Percentiles rank a stretch among this genome's conserved stretches.
Conservation (phyloP, 208 protist genomes). For the Crithidia sp. region DNA sequence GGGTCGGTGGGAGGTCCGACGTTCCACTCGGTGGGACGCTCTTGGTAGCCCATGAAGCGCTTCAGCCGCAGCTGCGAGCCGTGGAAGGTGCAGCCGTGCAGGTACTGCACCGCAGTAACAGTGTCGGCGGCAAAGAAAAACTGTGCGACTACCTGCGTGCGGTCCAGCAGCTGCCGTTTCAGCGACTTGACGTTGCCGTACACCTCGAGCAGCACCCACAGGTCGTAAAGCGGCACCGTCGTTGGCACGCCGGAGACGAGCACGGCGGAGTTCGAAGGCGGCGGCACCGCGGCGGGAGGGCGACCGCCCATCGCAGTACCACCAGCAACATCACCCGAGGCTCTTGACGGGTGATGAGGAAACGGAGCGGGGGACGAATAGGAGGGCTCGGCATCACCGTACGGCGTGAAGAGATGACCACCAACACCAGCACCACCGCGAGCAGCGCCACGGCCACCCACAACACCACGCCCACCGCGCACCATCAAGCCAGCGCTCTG, state of each 20-base stretch:
- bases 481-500: slow-evolving; percentile 1
- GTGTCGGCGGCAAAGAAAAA: slow-evolving; percentile 81
- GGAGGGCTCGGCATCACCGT: background rate
- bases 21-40: slow-evolving; percentile 79
- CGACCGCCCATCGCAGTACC: background rate
- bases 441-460: slow-evolving; percentile 14
- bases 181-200: slow-evolving; percentile 90
- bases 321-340: background rate
- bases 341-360: background rate
- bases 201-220: slow-evolving; percentile 91
- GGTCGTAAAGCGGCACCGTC: slow-evolving; percentile 69
- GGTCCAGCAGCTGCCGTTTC: slow-evolving; percentile 77
- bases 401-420: slow-evolving; percentile 23
- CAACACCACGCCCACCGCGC: slow-evolving; percentile 30
- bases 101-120: slow-evolving; percentile 66
- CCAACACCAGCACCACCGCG: slow-evolving; percentile 25
- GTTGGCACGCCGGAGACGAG: slow-evolving; percentile 74
- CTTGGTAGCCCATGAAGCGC: slow-evolving; percentile 78
- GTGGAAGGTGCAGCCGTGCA: slow-evolving; percentile 79
- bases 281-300: slow-evolving; percentile 2
- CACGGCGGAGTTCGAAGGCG: slow-evolving; percentile 50
- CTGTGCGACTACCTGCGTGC: slow-evolving; percentile 75
- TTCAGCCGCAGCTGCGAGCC: slow-evolving; percentile 62
- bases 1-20: slow-evolving; percentile 76
- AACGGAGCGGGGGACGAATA: background rate